A percentile compares a stretch with the other conserved stretches of the same genome.
phyloP scores from a whole-genome alignment of 2,329 filamentous ascomycete species.

The Arthrobotrys megalospora region DNA sequence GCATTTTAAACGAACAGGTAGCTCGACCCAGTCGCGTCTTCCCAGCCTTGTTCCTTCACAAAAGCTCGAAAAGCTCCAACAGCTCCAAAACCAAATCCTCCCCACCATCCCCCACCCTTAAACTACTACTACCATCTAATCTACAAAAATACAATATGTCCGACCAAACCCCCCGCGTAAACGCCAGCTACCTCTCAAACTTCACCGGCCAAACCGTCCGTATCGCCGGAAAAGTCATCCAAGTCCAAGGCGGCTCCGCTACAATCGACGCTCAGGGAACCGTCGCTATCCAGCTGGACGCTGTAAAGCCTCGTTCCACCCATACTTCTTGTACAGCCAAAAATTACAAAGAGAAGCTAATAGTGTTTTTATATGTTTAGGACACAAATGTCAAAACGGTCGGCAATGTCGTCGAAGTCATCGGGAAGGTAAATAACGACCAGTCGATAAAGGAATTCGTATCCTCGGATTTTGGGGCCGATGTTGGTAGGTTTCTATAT shows the following conservation, averaged over 20 bases:
- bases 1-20: neutral
- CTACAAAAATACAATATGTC: constrained; percentile 79
- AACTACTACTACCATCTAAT: neutral
- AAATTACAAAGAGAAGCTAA: neutral
- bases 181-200: constrained; percentile 81
- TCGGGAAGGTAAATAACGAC: constrained; percentile 84
- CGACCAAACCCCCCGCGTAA: constrained; percentile 85
- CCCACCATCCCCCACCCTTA: neutral
- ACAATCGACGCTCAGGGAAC: constrained; percentile 84
- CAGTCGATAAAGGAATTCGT: constrained; percentile 79
- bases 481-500: constrained; percentile 33
- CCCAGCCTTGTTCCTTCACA: neutral
- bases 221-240: constrained; percentile 85
- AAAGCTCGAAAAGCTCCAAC: neutral
- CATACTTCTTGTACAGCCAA: constrained; percentile 11
- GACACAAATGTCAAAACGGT: constrained; percentile 71
- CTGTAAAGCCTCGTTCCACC: constrained; percentile 69
- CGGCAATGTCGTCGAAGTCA: constrained; percentile 81
- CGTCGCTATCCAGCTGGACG: constrained; percentile 81
- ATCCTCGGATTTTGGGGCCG: constrained; percentile 77
- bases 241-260: constrained; percentile 84
- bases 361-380: constrained; percentile 67
- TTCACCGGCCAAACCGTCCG: constrained; percentile 84
- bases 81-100: neutral
- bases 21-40: neutral